Evolutionary conservation across 176 grass and related monocot genomes (phyloP).

Genomic region (Chrysopogon serrulatus): DNA sequence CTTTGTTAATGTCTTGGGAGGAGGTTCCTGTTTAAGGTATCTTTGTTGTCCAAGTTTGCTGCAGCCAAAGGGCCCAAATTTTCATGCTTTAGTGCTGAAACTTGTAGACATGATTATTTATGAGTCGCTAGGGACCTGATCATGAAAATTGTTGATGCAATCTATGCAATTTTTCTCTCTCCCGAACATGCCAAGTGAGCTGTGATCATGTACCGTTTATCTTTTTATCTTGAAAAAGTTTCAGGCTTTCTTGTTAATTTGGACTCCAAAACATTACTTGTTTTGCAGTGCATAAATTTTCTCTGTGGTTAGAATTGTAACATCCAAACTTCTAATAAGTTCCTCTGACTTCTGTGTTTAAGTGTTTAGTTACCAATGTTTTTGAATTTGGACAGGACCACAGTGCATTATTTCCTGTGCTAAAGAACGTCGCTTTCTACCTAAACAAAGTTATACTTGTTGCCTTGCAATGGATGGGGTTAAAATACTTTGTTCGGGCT

Average conservation of each 20-base stretch:
- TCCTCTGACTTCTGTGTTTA: conserved; percentile 3
- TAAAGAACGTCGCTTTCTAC: conserved; percentile 74
- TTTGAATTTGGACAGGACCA: conserved; percentile 60
- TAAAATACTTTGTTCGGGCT: conserved; percentile 78
- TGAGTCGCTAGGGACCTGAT: background rate
- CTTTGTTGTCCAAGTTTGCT: background rate
- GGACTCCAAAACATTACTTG: background rate
- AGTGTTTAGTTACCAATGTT: conserved; percentile 2
- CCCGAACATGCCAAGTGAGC: background rate
- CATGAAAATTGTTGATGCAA: background rate
- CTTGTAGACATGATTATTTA: background rate
- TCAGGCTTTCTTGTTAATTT: background rate
- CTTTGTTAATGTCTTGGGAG: background rate
- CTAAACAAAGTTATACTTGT: conserved; percentile 96
- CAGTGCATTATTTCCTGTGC: conserved; percentile 88
- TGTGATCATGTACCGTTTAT: background rate
- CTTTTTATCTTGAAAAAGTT: background rate
- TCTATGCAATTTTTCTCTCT: conserved; percentile 7
- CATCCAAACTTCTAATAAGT: background rate
- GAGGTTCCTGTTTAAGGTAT: background rate
- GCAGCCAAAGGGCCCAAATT: background rate
- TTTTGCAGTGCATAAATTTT: background rate
- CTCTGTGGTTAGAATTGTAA: background rate
- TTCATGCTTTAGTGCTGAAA: background rate
- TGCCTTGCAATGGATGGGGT: conserved; percentile 97